Evolutionary conservation across 23 red algal genomes (phyloP), one percentile per base, ranked within the genome.

Genomic region (Gracilaria domingensis): DNA sequence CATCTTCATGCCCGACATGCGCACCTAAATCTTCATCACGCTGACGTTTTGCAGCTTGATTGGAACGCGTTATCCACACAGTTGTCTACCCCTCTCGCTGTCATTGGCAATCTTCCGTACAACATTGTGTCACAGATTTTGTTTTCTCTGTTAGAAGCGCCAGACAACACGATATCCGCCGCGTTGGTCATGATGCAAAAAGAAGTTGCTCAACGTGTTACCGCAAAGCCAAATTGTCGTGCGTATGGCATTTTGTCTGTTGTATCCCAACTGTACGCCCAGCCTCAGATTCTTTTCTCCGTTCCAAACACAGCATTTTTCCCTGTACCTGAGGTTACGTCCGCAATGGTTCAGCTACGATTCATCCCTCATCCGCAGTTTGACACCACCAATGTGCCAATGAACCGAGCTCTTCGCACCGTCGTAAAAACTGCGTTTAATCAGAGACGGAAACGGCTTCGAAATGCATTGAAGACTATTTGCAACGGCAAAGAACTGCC

Each of bases 81-180:
- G 75, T 28, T 83, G 24, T 83, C 25, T 1, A 29, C 49, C 23
- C 67, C 49, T 3, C 81, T 98, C 35, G 88, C 93, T 28, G 83
- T 98, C 0, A 88, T 98, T 28, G 96, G 96, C 26, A 98, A 98
- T 74, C 91, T 98, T 20, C 96, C 93, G 28, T 98, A 98, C 84
- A 93, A 98, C 48, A 98, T 98, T 36, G 88, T 98, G 55, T 88
- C 88, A 18, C 93, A 95, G 79, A 98, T 98, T 36, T 50, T 98
- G 56, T 93, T 98, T 51, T 73, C 81, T 33, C 84, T 94, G 48
- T 47, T 98, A 11, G 93, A 98, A 59, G 66, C 85, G n/a, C 88
- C 88, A 48, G 74, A 67, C 64, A 72, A 86, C n/a, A 57, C 82
- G 25, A 64, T 95, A 17, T 47, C 34, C 62, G 55, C 84, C 42